Base-by-base conservation (phyloP, 306 rosid species). In the Cucumis melo region DNA sequence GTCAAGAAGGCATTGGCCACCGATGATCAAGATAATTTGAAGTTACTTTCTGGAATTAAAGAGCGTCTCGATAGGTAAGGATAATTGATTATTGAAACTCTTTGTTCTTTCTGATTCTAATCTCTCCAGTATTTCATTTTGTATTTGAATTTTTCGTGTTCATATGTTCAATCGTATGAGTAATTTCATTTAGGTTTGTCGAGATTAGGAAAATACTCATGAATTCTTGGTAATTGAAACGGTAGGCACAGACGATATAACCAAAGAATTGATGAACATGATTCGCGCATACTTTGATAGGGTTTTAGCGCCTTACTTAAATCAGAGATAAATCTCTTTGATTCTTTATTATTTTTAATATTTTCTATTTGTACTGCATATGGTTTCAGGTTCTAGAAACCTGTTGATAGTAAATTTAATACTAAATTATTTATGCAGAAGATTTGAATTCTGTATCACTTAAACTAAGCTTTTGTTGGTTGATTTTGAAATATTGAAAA, bases 1-100 rank as follows among this genome's bases (percentile, higher is more conserved):
- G 98, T 93, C 19, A 81, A 80, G 59, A 86, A 91, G 17, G 98
- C 98, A 0, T 77, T 93, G 57, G 97, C 95, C 10, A 91, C 98
- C 1, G 80, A 66, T 39, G 97, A 87, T 16, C 98, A 93, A 77
- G 95, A 93, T 44, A 93, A 93, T 80, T 84, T 23, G 78, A 79
- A 48, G 17, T 86, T 93, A 20, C 92, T 93, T 58, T 50, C 87
- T 75, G 95, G 87, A 82, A 76, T 93, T 44, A 93, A 93, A 84
- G 85, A 91, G 15, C 93, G 97, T 62, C 82, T 93, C 21, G 79
- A 93, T 42, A 87, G 85, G 90, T 87, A 5, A 17, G 21, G 36
- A 2, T 32, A 73, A 29, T 29, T 5, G 38, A 51, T 51, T 46
- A 41, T 73, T 65, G 10, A 21, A 32, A 32, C 36, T 20, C 38